These are phyloP conservation scores for Kwoniella heveanensis DNA, from an alignment of 768 basidiomycete genomes.

Conservation along the genomic window DNA sequence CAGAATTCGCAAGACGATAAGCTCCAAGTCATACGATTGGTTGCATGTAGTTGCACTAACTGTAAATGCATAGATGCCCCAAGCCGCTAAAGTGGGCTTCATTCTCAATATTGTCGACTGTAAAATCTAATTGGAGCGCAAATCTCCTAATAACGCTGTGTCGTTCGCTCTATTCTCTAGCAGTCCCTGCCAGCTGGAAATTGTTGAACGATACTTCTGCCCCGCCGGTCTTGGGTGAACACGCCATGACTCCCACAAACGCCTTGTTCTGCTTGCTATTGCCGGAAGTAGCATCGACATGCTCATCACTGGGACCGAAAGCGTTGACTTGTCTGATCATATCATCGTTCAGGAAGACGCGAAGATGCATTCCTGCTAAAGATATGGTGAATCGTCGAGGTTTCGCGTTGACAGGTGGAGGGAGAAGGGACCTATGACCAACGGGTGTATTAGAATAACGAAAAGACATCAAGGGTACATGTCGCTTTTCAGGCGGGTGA, in stretches of 20 bases:
- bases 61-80: too few relatives aligned
- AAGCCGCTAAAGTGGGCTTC: too few relatives aligned
- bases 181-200: constrained; percentile 32
- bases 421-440: constrained; percentile 32
- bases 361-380: constrained; percentile 18
- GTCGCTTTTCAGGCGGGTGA: too few relatives aligned
- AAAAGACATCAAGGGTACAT: too few relatives aligned
- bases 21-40: too few relatives aligned
- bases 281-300: constrained; percentile 14
- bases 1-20: too few relatives aligned
- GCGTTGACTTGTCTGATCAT: constrained; percentile 40
- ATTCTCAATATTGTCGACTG: too few relatives aligned
- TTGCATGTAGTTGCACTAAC: too few relatives aligned
- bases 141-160: too few relatives aligned
- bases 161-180: constrained; percentile 9
- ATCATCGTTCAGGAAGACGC: constrained; percentile 30
- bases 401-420: not conserved
- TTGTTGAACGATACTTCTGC: constrained; percentile 29
- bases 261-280: constrained; percentile 9
- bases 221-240: constrained; percentile 36
- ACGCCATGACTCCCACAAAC: constrained; percentile 40
- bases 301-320: constrained; percentile 23
- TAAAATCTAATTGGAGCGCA: too few relatives aligned
- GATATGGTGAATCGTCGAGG: constrained; percentile 31
- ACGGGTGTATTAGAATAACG: not conserved